Conservation (phyloP, 2,329 filamentous ascomycete species). For the Apiospora koreana region DNA sequence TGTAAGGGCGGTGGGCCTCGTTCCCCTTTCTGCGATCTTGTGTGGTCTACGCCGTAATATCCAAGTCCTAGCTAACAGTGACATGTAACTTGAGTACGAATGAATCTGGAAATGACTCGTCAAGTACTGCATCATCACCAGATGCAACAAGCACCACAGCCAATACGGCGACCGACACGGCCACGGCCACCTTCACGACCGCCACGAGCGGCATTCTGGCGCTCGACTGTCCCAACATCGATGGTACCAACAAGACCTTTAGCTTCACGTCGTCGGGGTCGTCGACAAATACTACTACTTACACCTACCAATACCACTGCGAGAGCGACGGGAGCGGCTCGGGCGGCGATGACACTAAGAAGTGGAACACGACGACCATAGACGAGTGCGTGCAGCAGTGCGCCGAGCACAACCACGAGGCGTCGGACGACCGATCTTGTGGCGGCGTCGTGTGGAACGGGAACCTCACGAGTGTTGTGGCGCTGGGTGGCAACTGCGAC, state of each 20-base stretch:
- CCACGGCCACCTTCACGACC: background rate
- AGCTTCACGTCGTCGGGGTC: background rate
- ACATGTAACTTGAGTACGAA: background rate
- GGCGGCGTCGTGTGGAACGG: background rate
- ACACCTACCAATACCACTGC: background rate
- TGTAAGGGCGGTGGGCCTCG: background rate
- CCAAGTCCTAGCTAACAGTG: background rate
- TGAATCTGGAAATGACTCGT: too few relatives aligned
- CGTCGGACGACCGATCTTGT: background rate
- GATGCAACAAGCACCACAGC: background rate
- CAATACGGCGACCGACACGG: background rate
- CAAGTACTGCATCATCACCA: background rate
- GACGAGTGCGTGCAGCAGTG: background rate
- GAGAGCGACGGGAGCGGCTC: background rate
- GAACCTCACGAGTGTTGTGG: background rate
- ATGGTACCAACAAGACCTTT: background rate
- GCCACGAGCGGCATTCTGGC: background rate
- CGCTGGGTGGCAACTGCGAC: background rate
- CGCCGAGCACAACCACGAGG: background rate
- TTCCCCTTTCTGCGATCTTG: background rate
- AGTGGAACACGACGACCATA: background rate
- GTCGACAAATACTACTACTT: background rate
- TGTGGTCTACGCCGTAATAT: background rate
- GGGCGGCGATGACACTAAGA: background rate
- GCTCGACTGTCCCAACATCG: background rate